Base-by-base conservation (phyloP, 768 basidiomycete genomes). In the Rhodosporidiobolus odoratus region DNA sequence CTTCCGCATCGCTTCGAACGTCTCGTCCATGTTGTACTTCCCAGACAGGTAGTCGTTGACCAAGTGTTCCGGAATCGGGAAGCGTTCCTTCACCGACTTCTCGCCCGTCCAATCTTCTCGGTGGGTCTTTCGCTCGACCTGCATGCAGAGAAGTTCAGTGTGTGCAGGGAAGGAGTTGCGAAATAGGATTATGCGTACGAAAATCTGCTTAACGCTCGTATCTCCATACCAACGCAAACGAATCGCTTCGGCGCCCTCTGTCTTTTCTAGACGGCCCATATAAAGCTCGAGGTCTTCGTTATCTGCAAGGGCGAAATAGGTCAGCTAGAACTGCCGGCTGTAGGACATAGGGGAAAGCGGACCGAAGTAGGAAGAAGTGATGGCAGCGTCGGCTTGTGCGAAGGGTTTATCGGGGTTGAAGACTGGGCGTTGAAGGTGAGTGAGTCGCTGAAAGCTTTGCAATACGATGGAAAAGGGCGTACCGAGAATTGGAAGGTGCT, bases 21-120 rank as follows among this genome's bases (percentile, higher is more conserved):
- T 93, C 48, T 83, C 89, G 77, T 97, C 94, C 84, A 96, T 89
- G 37, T 87, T 95, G 80, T 96, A 89, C 77, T 91, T 88, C 25
- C 96, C 96, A 30, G 84, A 83, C 48, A 96, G 80, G 83, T 92
- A 99, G 23, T 89, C 87, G 77, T 97, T 95, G 75, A 98, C 88
- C 48, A 71, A 64, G 53, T 75, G 87, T 78, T 97, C 95, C 78
- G 95, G 93, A 79, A 99, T 88, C 4, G 91, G 87, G 82, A 98
- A 97, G 17, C 94, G 89, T 21, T 93, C 90, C 80, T 97, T 99
- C 78, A 98, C 94, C 16, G 91, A 93, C 80, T 97, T 97, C 80
- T 99, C 95, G 41, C 96, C 96, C 1, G 95, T 98, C 96, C 96
- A 99, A 78, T 99, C 96, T 80, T 99, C 96, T 64, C 93, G 86